Evolutionary conservation across 805 yeast species (phyloP).

Genomic region (Schizosaccharomyces lindneri): DNA sequence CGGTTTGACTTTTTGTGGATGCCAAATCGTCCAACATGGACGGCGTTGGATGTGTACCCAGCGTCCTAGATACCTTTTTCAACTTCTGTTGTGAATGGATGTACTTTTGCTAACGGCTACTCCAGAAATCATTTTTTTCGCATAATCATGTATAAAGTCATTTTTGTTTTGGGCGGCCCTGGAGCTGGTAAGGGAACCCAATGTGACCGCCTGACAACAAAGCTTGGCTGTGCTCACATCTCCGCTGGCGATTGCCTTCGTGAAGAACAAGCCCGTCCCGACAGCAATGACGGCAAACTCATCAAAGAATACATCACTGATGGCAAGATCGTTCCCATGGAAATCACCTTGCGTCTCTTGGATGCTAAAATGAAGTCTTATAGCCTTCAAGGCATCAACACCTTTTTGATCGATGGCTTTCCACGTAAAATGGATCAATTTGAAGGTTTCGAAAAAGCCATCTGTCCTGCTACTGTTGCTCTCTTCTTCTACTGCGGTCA

Average conservation of each 20-base stretch:
- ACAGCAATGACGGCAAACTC: conserved; percentile 62
- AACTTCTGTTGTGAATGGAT: too few species aligned
- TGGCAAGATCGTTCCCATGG: conserved; percentile 84
- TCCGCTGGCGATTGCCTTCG: conserved; percentile 92
- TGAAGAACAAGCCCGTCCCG: conserved; percentile 67
- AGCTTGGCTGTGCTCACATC: conserved; percentile 62
- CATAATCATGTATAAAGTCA: conserved; percentile 31
- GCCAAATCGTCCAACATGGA: too few species aligned
- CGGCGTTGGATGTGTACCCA: too few species aligned
- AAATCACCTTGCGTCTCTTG: conserved; percentile 60
- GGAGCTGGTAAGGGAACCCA: conserved; percentile 94
- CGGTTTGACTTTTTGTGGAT: too few species aligned
- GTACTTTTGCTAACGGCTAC: too few species aligned
- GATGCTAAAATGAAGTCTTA: conserved; percentile 46
- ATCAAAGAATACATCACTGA: conserved; percentile 66
- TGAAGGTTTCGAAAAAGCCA: conserved; percentile 57
- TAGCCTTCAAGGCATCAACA: conserved; percentile 17
- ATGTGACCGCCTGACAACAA: conserved; percentile 59
- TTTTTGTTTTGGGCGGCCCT: conserved; percentile 89
- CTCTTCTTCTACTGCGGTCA: conserved; percentile 33
- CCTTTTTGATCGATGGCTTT: conserved; percentile 81
- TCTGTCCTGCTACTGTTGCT: conserved; percentile 17
- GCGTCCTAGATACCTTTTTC: too few species aligned
- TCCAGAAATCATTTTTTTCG: too few species aligned
- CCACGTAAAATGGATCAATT: conserved; percentile 99